A percentile compares a stretch with the other conserved stretches of the same genome.
phyloP scores from a whole-genome alignment of 164 flowering plant species.

The Sedum album region DNA sequence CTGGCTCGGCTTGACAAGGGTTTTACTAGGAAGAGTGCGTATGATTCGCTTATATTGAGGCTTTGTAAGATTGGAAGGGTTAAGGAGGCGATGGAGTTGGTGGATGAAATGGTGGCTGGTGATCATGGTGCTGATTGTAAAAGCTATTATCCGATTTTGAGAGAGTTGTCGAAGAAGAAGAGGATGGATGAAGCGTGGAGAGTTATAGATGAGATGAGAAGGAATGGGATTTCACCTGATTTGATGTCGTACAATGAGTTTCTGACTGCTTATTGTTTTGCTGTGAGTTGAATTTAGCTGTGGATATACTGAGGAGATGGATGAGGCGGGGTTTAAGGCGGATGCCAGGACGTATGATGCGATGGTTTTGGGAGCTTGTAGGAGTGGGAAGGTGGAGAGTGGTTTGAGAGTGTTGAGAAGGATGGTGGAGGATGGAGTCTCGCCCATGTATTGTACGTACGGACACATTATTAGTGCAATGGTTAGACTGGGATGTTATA shows the following conservation, averaged over 20 bases:
- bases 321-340: slow-evolving; percentile 31
- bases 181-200: slow-evolving; percentile 30
- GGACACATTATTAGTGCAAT: slow-evolving; percentile 39
- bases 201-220: slow-evolving; percentile 34
- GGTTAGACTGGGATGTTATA: slow-evolving; percentile 25
- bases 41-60: slow-evolving; percentile 34
- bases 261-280: slow-evolving; percentile 27
- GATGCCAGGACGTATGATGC: slow-evolving; percentile 56
- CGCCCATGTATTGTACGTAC: slow-evolving; percentile 29
- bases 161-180: slow-evolving; percentile 26
- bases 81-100: slow-evolving; percentile 29
- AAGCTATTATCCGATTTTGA: slow-evolving; percentile 45
- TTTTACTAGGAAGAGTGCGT: slow-evolving; percentile 34
- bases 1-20: slow-evolving; percentile 32
- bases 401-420: slow-evolving; percentile 42
- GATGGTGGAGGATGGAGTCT: slow-evolving; percentile 45
- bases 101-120: slow-evolving; percentile 25
- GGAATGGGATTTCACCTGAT: slow-evolving; percentile 21
- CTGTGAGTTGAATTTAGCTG: slow-evolving; percentile 29
- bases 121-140: slow-evolving; percentile 18
- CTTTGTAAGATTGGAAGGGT: slow-evolving; percentile 27
- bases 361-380: slow-evolving; percentile 54
- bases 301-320: slow-evolving; percentile 24
- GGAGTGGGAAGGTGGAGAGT: slow-evolving; percentile 44
- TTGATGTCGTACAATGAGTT: slow-evolving; percentile 38